Evolutionary conservation across 108 stramenopile genomes (phyloP).

Genomic region (Epithemia pelagica): DNA sequence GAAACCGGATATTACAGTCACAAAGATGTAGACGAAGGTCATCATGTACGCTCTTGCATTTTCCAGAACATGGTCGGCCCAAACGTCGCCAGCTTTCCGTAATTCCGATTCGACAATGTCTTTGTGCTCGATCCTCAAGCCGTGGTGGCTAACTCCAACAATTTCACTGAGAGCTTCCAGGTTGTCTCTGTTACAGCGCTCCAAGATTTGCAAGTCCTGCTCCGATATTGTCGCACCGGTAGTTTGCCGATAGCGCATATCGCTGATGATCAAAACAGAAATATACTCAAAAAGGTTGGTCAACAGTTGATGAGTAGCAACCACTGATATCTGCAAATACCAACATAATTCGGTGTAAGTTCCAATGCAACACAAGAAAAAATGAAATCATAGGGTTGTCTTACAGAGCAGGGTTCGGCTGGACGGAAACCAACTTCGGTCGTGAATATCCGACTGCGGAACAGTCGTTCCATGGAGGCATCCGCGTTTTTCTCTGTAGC

Average conservation of each 20-base stretch:
- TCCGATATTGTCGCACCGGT: slow-evolving; percentile 44
- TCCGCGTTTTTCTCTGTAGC: slow-evolving; percentile 6
- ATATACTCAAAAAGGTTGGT: slow-evolving; percentile 62
- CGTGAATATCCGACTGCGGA: slow-evolving; percentile 49
- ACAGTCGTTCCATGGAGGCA: slow-evolving; percentile 12
- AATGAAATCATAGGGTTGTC: too few species aligned
- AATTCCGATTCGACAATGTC: slow-evolving; percentile 24
- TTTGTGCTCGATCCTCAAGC: slow-evolving; percentile 9
- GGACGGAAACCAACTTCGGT: slow-evolving; percentile 63
- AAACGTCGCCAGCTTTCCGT: slow-evolving; percentile 39
- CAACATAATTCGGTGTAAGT: too few species aligned
- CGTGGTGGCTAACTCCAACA: slow-evolving; percentile 31
- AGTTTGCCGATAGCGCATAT: slow-evolving; percentile 30
- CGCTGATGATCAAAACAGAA: slow-evolving; percentile 39
- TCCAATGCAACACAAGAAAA: too few species aligned
- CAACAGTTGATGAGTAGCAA: slow-evolving; percentile 60
- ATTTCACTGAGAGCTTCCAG: slow-evolving; percentile 45
- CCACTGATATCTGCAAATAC: slow-evolving; percentile 25
- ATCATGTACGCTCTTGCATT: slow-evolving; percentile 58
- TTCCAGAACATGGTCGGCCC: slow-evolving; percentile 60
- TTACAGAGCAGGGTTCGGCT: slow-evolving; percentile 67
- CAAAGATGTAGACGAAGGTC: slow-evolving; percentile 54
- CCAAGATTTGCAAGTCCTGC: slow-evolving; percentile 45
- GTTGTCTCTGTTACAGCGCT: slow-evolving; percentile 45
- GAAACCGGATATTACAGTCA: slow-evolving; percentile 53